Percentiles rank a stretch among this genome's conserved stretches.
Evolutionary conservation across 208 protist genomes (phyloP).

Genomic region (Trypanosoma congolense): DNA sequence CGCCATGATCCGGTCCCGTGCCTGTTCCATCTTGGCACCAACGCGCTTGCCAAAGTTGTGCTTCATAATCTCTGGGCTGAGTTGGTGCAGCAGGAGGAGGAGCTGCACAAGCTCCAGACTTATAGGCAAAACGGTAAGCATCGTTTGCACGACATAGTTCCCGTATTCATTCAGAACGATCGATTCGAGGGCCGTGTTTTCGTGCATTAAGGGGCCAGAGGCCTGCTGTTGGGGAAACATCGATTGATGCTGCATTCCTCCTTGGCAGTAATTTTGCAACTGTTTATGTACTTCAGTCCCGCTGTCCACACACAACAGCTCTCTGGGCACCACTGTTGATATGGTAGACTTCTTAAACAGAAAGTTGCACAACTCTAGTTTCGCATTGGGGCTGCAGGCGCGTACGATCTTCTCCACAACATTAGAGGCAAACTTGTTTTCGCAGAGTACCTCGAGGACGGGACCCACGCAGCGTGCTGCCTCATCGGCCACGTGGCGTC

Average conservation of each 20-base stretch:
- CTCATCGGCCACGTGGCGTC: constrained; percentile 36
- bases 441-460: constrained; percentile 61
- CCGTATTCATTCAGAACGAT: constrained; percentile 92
- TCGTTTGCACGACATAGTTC: constrained; percentile 97
- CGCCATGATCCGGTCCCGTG: constrained; percentile 36
- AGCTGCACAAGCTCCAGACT: constrained; percentile 37
- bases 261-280: too few species aligned
- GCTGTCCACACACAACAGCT: neutral
- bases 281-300: neutral
- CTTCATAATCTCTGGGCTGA: constrained; percentile 36
- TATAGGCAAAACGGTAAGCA: constrained; percentile 76
- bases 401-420: constrained; percentile 95
- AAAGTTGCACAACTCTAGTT: constrained; percentile 37
- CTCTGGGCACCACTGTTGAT: neutral
- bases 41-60: constrained; percentile 67
- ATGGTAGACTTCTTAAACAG: constrained; percentile 24
- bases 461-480: constrained; percentile 29
- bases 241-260: too few species aligned
- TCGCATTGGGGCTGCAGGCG: constrained; percentile 35
- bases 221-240: neutral
- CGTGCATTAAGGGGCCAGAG: constrained; percentile 35
- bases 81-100: constrained; percentile 30
- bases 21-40: constrained; percentile 46
- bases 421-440: constrained; percentile 96
- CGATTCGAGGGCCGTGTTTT: constrained; percentile 41